Evolutionary conservation across 306 rosid species (phyloP).

Genomic region (Astragalus membranaceus): DNA sequence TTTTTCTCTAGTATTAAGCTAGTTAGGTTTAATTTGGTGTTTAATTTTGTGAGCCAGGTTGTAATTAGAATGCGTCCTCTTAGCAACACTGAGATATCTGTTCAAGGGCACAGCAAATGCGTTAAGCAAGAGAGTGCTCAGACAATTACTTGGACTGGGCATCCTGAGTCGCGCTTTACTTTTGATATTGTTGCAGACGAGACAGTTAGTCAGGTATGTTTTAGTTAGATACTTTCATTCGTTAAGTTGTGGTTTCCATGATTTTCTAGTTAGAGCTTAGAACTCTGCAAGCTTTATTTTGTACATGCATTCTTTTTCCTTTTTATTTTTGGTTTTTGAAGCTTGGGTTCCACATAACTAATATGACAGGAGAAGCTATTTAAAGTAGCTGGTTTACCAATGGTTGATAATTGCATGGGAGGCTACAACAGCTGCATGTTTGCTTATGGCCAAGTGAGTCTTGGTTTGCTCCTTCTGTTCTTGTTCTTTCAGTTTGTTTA

Average conservation of each 20-base stretch:
- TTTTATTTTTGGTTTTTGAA: not conserved
- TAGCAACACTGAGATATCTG: conserved; percentile 65
- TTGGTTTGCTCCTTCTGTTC: not conserved
- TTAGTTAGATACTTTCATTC: not conserved
- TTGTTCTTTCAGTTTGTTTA: conserved; percentile 5
- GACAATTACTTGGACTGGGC: conserved; percentile 85
- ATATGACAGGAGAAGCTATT: conserved; percentile 78
- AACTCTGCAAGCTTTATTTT: not conserved
- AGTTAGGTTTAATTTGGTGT: not conserved
- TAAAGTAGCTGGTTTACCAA: conserved; percentile 90
- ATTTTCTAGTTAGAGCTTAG: not conserved
- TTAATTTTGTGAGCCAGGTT: conserved; percentile 46
- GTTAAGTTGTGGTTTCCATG: not conserved
- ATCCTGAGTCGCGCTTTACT: conserved; percentile 87
- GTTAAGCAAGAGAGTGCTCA: conserved; percentile 78
- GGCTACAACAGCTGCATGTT: conserved; percentile 99
- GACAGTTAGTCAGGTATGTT: conserved; percentile 78
- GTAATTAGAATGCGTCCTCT: conserved; percentile 93
- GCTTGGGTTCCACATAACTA: conserved; percentile 11
- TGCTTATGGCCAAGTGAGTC: conserved; percentile 97
- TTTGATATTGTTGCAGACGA: conserved; percentile 97
- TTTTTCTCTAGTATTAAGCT: not conserved
- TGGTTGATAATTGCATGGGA: conserved; percentile 93
- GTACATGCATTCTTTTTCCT: not conserved
- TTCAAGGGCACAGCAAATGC: conserved; percentile 84